A percentile compares a stretch with the other conserved stretches of the same genome.
These are phyloP conservation scores for Dioszegia crocea DNA, from an alignment of 768 basidiomycete species.

Conservation along the genomic window DNA sequence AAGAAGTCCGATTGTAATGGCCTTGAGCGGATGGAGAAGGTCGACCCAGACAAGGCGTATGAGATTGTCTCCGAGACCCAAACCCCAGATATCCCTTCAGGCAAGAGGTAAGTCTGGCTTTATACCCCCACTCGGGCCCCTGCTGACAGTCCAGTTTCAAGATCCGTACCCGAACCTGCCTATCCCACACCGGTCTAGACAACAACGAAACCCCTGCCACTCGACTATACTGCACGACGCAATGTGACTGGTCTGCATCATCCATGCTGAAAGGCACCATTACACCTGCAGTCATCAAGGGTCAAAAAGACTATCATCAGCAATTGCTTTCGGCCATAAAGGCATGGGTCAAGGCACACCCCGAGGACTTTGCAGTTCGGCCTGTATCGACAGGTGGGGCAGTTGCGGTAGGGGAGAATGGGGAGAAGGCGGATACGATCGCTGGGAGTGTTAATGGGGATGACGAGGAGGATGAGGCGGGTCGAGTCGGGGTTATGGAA, in stretches of 20 bases:
- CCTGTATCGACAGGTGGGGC: not conserved
- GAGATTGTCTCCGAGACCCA: slow-evolving; percentile 28
- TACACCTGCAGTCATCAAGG: slow-evolving; percentile 34
- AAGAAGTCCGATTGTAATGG: slow-evolving; percentile 24
- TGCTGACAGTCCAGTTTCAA: slow-evolving; percentile 20
- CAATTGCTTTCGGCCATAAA: slow-evolving; percentile 8
- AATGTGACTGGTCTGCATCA: slow-evolving; percentile 24
- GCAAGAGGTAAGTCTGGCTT: slow-evolving; percentile 24
- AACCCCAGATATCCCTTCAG: slow-evolving; percentile 27
- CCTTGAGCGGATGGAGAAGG: slow-evolving; percentile 15
- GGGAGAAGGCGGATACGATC: not conserved
- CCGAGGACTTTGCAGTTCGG: slow-evolving; percentile 15
- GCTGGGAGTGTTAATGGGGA: not conserved
- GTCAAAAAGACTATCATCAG: slow-evolving; percentile 25
- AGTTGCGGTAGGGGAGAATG: not conserved
- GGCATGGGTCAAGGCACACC: slow-evolving; percentile 19
- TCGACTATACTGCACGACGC: slow-evolving; percentile 27
- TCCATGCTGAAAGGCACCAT: slow-evolving; percentile 25
- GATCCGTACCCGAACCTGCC: slow-evolving; percentile 24
- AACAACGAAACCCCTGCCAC: slow-evolving; percentile 17
- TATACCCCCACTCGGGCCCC: not conserved
- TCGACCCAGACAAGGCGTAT: slow-evolving; percentile 17
- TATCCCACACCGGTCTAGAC: slow-evolving; percentile 14
- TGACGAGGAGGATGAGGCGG: not conserved
- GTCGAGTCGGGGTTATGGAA: not conserved